phyloP scores from a whole-genome alignment of 192 early-diverging fungal species.

The Chytriomyces sp. region DNA sequence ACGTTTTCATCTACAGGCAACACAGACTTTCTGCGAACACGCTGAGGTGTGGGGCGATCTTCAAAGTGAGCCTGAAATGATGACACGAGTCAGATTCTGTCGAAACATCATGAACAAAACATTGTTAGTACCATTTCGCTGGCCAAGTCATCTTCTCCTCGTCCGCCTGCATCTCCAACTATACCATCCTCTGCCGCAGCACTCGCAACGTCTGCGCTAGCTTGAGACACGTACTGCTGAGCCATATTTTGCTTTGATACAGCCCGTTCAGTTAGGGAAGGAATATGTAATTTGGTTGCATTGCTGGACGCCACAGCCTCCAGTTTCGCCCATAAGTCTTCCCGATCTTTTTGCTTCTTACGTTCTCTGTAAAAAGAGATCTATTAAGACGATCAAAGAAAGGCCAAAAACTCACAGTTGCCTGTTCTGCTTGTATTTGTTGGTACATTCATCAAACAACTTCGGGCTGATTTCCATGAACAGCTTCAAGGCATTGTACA shows the following conservation, averaged over 20 bases:
- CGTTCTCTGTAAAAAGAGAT: conserved; percentile 62
- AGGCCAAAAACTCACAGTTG: conserved; percentile 65
- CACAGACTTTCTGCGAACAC: conserved; percentile 69
- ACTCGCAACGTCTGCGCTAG: conserved; percentile 12
- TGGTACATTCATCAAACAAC: conserved; percentile 94
- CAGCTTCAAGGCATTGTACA: conserved; percentile 95
- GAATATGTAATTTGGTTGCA: conserved; percentile 40
- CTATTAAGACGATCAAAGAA: background rate
- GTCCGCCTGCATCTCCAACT: background rate
- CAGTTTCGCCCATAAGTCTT: conserved; percentile 78
- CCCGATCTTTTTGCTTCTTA: conserved; percentile 77
- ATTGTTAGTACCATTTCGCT: conserved; percentile 50
- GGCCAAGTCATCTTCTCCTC: conserved; percentile 47
- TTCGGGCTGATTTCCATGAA: conserved; percentile 96
- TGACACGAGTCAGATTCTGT: background rate
- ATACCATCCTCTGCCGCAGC: conserved; percentile 30
- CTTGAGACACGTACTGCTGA: conserved; percentile 14
- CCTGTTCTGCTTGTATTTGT: conserved; percentile 87
- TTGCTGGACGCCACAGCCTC: conserved; percentile 59
- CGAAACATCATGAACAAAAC: background rate
- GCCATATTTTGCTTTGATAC: conserved; percentile 16
- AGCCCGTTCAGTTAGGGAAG: conserved; percentile 15
- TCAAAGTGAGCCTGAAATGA: conserved; percentile 55
- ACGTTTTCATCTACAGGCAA: conserved; percentile 65
- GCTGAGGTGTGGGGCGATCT: conserved; percentile 50